phyloP scores from a whole-genome alignment of 176 grass and related monocot genomes.

The Cymbopogon citratus region DNA sequence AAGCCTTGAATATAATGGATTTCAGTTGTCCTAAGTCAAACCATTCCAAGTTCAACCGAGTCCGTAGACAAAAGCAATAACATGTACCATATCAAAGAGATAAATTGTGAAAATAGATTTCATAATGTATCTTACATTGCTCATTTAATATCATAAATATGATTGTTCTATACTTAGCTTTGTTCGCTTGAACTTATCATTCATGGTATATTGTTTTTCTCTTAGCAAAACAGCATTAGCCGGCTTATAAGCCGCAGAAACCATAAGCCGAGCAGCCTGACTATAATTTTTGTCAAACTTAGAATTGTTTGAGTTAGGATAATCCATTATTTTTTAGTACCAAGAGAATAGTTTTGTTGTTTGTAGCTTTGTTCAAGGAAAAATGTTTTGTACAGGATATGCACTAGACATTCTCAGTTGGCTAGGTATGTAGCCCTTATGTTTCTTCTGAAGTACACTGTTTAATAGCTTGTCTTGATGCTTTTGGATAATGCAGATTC shows the following conservation, averaged over 20 bases:
- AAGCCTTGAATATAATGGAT: not conserved
- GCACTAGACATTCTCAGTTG: not conserved
- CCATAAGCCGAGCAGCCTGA: no score
- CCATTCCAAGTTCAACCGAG: not conserved
- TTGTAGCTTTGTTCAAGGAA: conserved; percentile 4
- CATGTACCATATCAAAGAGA: not conserved
- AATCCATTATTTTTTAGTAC: not conserved
- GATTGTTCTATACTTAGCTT: not conserved
- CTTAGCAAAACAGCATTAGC: no score
- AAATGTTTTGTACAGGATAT: conserved; percentile 9
- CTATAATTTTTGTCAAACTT: no score
- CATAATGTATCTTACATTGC: not conserved
- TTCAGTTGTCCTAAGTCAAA: not conserved
- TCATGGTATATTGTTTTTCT: no score
- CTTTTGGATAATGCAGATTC: conserved; percentile 37
- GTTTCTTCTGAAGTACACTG: not conserved
- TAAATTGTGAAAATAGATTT: not conserved
- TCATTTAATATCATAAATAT: not conserved
- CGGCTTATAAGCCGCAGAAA: no score
- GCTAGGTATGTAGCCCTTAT: not conserved
- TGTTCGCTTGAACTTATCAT: no score
- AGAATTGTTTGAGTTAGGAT: not conserved
- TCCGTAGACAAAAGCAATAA: not conserved
- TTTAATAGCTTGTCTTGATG: conserved; percentile 6
- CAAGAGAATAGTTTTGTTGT: not conserved